A percentile compares a stretch with the other conserved stretches of the same genome.
Evolutionary conservation across 768 basidiomycete genomes (phyloP).

Genomic region (Serpula lacrymans): DNA sequence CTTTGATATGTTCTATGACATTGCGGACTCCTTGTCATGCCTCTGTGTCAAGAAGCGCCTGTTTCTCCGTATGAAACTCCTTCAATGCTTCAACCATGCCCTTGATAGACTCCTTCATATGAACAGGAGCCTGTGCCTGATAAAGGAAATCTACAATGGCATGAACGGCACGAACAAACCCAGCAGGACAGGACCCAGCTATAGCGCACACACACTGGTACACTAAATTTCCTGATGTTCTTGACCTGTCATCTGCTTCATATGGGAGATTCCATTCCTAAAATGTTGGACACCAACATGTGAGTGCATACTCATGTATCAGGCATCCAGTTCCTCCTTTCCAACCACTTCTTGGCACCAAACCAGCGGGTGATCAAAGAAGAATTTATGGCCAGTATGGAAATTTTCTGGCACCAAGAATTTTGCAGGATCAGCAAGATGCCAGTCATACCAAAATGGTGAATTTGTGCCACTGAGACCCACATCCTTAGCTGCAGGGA

Average conservation of each 20-base stretch:
- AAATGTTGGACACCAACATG: slow-evolving; percentile 27
- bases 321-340: too few species aligned
- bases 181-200: slow-evolving; percentile 1
- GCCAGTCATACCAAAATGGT: too few species aligned
- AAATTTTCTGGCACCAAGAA: too few species aligned
- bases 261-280: slow-evolving; percentile 22
- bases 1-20: slow-evolving; percentile 13
- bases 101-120: slow-evolving; percentile 9
- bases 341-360: too few species aligned
- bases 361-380: too few species aligned
- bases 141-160: slow-evolving; percentile 23
- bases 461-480: too few species aligned
- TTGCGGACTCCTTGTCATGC: too few species aligned
- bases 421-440: too few species aligned
- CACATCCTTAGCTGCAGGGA: too few species aligned
- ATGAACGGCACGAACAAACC: slow-evolving; percentile 11
- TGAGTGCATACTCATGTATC: too few species aligned
- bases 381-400: too few species aligned
- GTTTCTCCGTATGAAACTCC: slow-evolving; percentile 18
- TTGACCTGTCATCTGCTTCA: slow-evolving; percentile 28
- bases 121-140: slow-evolving; percentile 17
- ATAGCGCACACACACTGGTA: too few species aligned
- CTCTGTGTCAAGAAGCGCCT: slow-evolving; percentile 17
- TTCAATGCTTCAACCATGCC: slow-evolving; percentile 9
- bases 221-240: slow-evolving; percentile 28